These are phyloP conservation scores for Ogataea pini DNA, from an alignment of 805 yeast species.

Conservation along the genomic window DNA sequence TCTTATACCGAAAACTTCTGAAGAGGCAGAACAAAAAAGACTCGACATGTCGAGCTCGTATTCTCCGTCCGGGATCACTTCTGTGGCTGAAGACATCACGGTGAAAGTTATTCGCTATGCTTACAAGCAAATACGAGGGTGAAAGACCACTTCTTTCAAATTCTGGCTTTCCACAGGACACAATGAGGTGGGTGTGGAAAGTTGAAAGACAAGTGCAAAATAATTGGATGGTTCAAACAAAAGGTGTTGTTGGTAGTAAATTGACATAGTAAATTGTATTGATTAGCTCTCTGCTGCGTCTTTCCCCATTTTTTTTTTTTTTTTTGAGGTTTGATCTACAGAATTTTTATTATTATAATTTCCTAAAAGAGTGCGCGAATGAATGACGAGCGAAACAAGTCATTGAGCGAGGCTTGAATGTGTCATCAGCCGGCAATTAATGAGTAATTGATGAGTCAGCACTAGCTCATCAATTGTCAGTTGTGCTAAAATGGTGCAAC, in stretches of 20 bases:
- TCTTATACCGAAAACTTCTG: slow-evolving; percentile 34
- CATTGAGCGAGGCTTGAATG: too few relatives aligned
- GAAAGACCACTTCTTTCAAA: neutral
- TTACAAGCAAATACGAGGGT: neutral
- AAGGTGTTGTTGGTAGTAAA: neutral
- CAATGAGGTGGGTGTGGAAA: neutral
- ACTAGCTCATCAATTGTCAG: too few relatives aligned
- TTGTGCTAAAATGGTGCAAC: too few relatives aligned
- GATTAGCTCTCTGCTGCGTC: neutral
- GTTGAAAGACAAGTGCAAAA: neutral
- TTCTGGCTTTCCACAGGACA: neutral
- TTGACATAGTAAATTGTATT: neutral
- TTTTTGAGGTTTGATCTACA: slow-evolving; percentile 5
- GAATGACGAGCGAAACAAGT: neutral
- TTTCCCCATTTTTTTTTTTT: neutral
- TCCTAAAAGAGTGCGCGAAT: slow-evolving; percentile 1
- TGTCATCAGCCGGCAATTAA: too few relatives aligned
- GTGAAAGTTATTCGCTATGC: neutral
- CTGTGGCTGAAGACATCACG: neutral
- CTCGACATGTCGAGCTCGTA: slow-evolving; percentile 36
- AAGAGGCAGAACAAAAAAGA: slow-evolving; percentile 19
- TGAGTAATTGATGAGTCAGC: too few relatives aligned
- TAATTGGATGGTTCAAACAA: neutral
- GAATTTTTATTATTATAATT: neutral
- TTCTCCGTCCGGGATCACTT: slow-evolving; percentile 37